These are phyloP conservation scores for Boletus edulis DNA, from an alignment of 768 basidiomycete genomes.

Conservation along the genomic window DNA sequence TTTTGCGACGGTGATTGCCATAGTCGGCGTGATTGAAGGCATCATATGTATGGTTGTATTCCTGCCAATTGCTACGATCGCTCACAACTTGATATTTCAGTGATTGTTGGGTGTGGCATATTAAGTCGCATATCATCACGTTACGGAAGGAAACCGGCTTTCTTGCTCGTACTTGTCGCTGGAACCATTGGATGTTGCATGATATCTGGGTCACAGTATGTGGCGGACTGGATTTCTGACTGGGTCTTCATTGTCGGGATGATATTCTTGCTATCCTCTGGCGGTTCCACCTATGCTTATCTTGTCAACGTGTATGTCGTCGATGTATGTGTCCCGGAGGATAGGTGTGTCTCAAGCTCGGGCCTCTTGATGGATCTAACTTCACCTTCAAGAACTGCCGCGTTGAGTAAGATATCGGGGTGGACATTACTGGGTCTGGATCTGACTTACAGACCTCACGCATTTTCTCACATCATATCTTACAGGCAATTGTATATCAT, in stretches of 20 bases:
- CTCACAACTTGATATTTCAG: conserved; percentile 10
- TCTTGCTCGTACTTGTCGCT: conserved; percentile 10
- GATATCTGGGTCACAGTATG: conserved; percentile 15
- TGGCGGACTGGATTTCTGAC: conserved; percentile 8
- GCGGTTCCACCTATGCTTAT: conserved; percentile 6
- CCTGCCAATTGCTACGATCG: conserved; percentile 2
- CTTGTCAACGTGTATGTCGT: conserved; percentile 27
- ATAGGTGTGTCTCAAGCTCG: conserved; percentile 13
- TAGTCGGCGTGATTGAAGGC: conserved; percentile 12
- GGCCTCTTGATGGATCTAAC: conserved; percentile 4
- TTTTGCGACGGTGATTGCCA: conserved; percentile 19
- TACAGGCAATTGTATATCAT: conserved; percentile 27
- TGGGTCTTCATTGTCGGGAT: conserved; percentile 18
- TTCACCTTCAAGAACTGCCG: conserved; percentile 18
- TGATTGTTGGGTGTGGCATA: conserved; percentile 20
- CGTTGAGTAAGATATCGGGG: conserved; percentile 26
- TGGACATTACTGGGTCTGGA: conserved; percentile 27
- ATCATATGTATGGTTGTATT: conserved; percentile 19
- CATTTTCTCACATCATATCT: background rate
- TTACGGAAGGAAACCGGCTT: conserved; percentile 25
- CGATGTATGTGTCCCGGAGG: conserved; percentile 24
- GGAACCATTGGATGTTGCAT: conserved; percentile 10
- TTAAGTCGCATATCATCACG: conserved; percentile 23
- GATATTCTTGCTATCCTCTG: conserved; percentile 12
- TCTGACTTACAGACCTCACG: background rate